Evolutionary conservation across 352 stramenopile species (phyloP).

Genomic region (Phytophthora litchii): DNA sequence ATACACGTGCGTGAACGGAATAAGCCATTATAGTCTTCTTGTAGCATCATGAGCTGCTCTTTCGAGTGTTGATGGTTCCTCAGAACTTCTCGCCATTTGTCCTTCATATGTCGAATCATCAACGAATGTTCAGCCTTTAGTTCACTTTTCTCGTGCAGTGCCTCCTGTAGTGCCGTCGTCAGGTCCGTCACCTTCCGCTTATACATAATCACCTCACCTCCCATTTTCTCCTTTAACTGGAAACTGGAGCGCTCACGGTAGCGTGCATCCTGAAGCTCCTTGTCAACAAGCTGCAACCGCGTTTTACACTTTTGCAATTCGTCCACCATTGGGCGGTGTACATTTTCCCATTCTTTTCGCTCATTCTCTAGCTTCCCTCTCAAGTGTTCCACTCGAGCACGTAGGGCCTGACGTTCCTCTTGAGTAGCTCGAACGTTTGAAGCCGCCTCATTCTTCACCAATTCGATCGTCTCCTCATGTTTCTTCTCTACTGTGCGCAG

Average conservation of each 20-base stretch:
- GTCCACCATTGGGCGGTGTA: conserved; percentile 56
- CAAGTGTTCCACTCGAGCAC: conserved; percentile 65
- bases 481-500: conserved; percentile 67
- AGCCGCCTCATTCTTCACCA: conserved; percentile 62
- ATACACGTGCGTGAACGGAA: conserved; percentile 50
- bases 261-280: conserved; percentile 66
- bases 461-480: conserved; percentile 59
- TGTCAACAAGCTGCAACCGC: conserved; percentile 61
- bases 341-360: conserved; percentile 68
- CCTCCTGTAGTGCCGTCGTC: conserved; percentile 55
- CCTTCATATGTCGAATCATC: conserved; percentile 59
- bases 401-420: conserved; percentile 77
- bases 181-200: conserved; percentile 69
- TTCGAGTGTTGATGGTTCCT: conserved; percentile 46
- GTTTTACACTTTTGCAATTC: conserved; percentile 59
- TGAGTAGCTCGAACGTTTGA: conserved; percentile 60
- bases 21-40: conserved; percentile 75
- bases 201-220: conserved; percentile 46
- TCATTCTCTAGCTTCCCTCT: conserved; percentile 70
- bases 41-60: conserved; percentile 67
- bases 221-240: conserved; percentile 76
- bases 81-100: conserved; percentile 71
- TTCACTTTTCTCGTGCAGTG: conserved; percentile 49
- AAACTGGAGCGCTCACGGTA: conserved; percentile 69
- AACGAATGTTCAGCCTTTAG: conserved; percentile 54